Base-by-base conservation (phyloP, 345 rosid genomes). In the Rubroshorea leprosula region DNA sequence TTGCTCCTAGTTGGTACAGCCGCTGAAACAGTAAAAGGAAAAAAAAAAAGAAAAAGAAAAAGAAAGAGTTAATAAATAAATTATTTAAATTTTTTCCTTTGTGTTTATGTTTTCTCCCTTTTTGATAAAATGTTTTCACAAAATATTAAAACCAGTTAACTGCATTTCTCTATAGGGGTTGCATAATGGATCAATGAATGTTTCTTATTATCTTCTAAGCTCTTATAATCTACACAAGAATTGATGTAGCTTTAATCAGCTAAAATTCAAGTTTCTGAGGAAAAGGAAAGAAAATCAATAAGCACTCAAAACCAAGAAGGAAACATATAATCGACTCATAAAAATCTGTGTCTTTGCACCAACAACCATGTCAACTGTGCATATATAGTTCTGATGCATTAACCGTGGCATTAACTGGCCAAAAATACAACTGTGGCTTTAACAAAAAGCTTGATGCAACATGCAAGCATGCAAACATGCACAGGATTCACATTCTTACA, bases 1-100 rank as follows among this genome's bases (percentile, higher is more conserved):
- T 72, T 44, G 70, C 80, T 60, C 77, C 77, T 51, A 31, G 45
- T 9, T 38, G 52, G 45, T 55, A 49, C 43, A 68, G 41, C 49
- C 48, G 16, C 72, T 68, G 26, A 11, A 21, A 51, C 51, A 45
- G 13, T 11, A 24, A 51, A 41, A 51, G 11, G n/a, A n/a, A n/a
- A n/a, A n/a, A n/a, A n/a, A n/a, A n/a, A n/a, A 24, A 51, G 23
- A 51, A 13, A n/a, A 26, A 26, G 52, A 8, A n/a, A n/a, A n/a
- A n/a, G n/a, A n/a, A n/a, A n/a, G n/a, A n/a, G n/a, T n/a, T n/a
- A n/a, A n/a, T n/a, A n/a, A n/a, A n/a, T n/a, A n/a, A n/a, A n/a
- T n/a, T n/a, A n/a, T n/a, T n/a, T n/a, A n/a, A n/a, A n/a, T n/a
- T n/a, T n/a, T n/a, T n/a, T n/a, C n/a, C n/a, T n/a, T n/a, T n/a